Evolutionary conservation across 2,329 filamentous ascomycete species (phyloP), one percentile per base, ranked within the genome.

Genomic region (Talaromyces sp.): DNA sequence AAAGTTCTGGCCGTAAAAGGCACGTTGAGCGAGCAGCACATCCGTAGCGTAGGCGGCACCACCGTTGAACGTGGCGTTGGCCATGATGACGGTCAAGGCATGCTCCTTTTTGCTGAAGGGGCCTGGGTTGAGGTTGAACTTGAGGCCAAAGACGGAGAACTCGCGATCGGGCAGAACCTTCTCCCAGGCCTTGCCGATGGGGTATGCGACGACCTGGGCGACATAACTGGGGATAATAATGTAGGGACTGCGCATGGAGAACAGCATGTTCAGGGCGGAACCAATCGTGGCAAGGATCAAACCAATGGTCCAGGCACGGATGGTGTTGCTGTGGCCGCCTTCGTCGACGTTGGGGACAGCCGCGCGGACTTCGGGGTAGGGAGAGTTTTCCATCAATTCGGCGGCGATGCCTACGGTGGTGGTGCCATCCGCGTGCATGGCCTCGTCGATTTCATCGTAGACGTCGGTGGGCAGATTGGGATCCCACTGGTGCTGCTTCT

Each of bases 1-100:
- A 69, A 89, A 89, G 63, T 87, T 79, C 68, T 90, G 83, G 71
- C 88, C 86, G 71, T 92, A 92, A 68, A 91, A 91, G 16, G 88
- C 82, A 18, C 85, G 77, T 74, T 91, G 88, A 0, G 88, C 88
- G 1, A 91, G 79, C 50, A 92, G 83, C 33, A 91, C 87, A 67
- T 92, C 89, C 0, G 88, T 91, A 0, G 88, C 88, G 68, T 92
- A 92, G 3, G 88, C 87, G 5, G 73, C 76, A 59, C 79, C 79
- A 64, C 75, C 74, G 83, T 86, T 57, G 79, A 87, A 89, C 5
- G 87, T 86, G 5, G 90, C 87, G 70, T 88, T 86, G 16, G 89
- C 88, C 81, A 81, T 82, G 60, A 81, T 73, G 16, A 78, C 76
- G 7, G 78, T 75, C 7, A 81, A 66, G 0, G 77, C 69, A 66